Conservation (phyloP, 345 rosid genomes). For the Turnera subulata region DNA sequence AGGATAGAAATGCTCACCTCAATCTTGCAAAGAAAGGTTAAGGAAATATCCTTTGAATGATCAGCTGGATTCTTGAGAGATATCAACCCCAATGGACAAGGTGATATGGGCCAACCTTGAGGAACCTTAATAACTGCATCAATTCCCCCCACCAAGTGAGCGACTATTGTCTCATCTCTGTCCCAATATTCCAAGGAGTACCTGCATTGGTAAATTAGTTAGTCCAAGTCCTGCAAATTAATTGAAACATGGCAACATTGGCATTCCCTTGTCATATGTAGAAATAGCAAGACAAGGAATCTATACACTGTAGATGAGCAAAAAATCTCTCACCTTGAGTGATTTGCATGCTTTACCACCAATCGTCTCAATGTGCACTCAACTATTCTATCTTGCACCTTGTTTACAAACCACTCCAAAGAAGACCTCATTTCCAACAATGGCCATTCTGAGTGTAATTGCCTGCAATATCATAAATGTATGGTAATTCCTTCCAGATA, state of each 20-base stretch:
- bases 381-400: conserved; percentile 65
- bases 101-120: conserved; percentile 67
- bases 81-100: conserved; percentile 42
- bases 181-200: conserved; percentile 64
- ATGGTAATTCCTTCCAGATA: background rate
- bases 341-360: conserved; percentile 47
- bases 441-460: conserved; percentile 33
- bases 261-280: background rate
- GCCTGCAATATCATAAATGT: conserved; percentile 42
- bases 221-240: background rate
- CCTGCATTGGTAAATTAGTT: conserved; percentile 33
- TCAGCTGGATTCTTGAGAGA: conserved; percentile 45
- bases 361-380: conserved; percentile 54
- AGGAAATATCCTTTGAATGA: conserved; percentile 47
- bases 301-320: conserved; percentile 3
- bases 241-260: background rate
- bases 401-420: conserved; percentile 59
- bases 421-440: conserved; percentile 45
- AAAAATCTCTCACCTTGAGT: conserved; percentile 47
- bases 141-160: conserved; percentile 54
- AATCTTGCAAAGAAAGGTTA: conserved; percentile 52
- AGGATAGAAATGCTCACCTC: conserved; percentile 37
- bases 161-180: conserved; percentile 56
- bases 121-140: conserved; percentile 56
- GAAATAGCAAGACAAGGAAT: background rate